Percentiles rank a stretch among this genome's conserved stretches.
Evolutionary conservation across 495 filamentous ascomycete species (phyloP).

Genomic region (Lophiotrema nucula): DNA sequence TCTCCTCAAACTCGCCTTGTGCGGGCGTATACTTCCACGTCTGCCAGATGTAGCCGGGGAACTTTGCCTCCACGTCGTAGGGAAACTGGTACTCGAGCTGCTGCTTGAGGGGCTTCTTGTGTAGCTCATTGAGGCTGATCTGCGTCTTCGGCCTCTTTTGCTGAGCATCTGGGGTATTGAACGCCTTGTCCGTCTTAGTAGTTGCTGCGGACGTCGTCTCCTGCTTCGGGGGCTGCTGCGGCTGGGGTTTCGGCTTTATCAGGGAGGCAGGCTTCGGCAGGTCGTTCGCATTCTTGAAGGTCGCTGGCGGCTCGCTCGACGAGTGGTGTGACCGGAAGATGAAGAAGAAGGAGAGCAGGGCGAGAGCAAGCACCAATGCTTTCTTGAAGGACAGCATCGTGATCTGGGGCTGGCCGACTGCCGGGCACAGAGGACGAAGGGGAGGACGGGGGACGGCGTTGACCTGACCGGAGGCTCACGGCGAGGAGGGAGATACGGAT

Average conservation of each 20-base stretch:
- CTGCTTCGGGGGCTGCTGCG: constrained; percentile 24
- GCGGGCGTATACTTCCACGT: constrained; percentile 93
- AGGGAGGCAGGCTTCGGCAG: constrained; percentile 36
- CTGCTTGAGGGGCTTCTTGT: constrained; percentile 61
- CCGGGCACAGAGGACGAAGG: not conserved
- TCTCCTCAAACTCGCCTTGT: constrained; percentile 70
- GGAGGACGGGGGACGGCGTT: constrained; percentile 28
- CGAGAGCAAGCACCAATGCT: constrained; percentile 65
- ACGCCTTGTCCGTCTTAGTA: constrained; percentile 11
- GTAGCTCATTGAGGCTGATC: constrained; percentile 40
- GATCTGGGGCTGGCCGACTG: constrained; percentile 8
- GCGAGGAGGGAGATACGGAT: constrained; percentile 19
- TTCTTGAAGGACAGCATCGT: constrained; percentile 65
- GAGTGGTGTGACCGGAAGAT: constrained; percentile 65
- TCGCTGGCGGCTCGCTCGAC: constrained; percentile 23
- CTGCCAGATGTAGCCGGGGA: constrained; percentile 98
- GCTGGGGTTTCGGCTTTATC: constrained; percentile 22
- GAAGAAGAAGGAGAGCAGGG: constrained; percentile 68
- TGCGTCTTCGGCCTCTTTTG: constrained; percentile 49
- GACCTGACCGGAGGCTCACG: constrained; percentile 4
- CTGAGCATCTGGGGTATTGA: constrained; percentile 24
- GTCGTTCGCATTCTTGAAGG: constrained; percentile 31
- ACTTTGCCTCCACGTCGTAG: constrained; percentile 81
- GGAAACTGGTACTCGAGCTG: constrained; percentile 91
- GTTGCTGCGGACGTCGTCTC: constrained; percentile 13